Base-by-base conservation (phyloP, 257 asterid species). In the Scutellaria barbata region DNA sequence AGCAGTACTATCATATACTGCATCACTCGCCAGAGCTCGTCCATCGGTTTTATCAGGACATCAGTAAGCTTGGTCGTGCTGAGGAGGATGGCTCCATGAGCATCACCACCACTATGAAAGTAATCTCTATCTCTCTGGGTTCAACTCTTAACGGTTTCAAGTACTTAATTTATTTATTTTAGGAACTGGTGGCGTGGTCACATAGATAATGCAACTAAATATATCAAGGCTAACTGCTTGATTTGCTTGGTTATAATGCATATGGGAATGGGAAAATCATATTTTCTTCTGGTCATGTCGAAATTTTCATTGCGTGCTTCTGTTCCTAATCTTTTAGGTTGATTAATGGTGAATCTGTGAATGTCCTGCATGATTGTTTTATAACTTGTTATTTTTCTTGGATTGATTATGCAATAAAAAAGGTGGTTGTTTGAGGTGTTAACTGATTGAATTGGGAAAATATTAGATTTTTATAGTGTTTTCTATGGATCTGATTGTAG, bases 1-100 rank as follows among this genome's bases (percentile, higher is more conserved):
- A 87, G 80, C 97, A 94, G 84, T 94, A 94, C 70, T 94, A 94
- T 76, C 90, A 85, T 52, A 84, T 91, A 75, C 87, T 94, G 84
- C 92, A 84, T 68, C 89, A 83, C 63, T 89, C 96, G 9, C 99
- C 99, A 0, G 92, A 70, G 69, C 89, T 85, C 1, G 99, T 85
- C 54, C 72, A 76, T 71, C 81, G 87, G 70, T 94, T 94, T 80
- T 94, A 91, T 79, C 92, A 91, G 86, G 98, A 94, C 50, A 71
- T 54, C 48, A 94, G 99, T 72, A 84, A 77, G 85, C 85, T 94
- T 33, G 97, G 99, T 54, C 96, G 96, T 18, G 95, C 96, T 0
- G 96, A 86, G 63, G 85, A 71, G 56, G 96, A 91, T 80, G 96
- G 96, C 45, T 76, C 88, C 76, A 79, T 91, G 88, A 74, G 84